Evolutionary conservation across 2,329 filamentous ascomycete genomes (phyloP), one percentile per base, ranked within the genome.

Genomic region (Botrytis deweyae): DNA sequence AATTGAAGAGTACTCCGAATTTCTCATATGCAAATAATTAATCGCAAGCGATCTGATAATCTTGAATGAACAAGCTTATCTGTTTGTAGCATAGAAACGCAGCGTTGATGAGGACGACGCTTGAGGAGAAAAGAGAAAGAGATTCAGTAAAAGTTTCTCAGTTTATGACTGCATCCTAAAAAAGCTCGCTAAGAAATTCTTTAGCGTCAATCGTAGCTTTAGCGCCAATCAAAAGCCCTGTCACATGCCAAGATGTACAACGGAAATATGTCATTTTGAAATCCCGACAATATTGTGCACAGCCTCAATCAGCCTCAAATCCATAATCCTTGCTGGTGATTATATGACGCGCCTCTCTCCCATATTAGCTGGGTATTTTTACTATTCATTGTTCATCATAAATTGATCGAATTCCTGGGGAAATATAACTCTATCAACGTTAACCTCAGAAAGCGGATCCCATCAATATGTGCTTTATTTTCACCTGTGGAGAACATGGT

Each of bases 1-100:
- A 81, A 83, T 80, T 94, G 93, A 93, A 95, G 92, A 95, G 91
- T 96, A 92, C 93, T 96, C 93, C 93, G 93, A 96, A 95, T 96
- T 96, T 96, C 93, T 94, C 93, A 95, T 94, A 94, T 95, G 93
- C 93, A 80, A 76, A 75, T 68, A 61, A 63, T 40, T 70, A 58
- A 73, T 77, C 77, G 59, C 49, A 77, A 74, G 71, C 66, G 78
- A 79, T 78, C 76, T 79, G 76, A 80, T 74, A 72, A 49, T 77
- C 52, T 74, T 74, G 78, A 78, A 81, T 82, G 77, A 80, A 72
- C 68, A 73, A 72, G 76, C 33, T 79, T 86, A 86, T 93, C 88
- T 86, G 88, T 89, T 89, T 93, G 92, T 91, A 92, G 93, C 93
- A 95, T 94, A 93, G 93, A 95, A 95, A 95, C 92, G 92, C 92